Percentiles rank a stretch among this genome's conserved stretches.
Evolutionary conservation across 495 filamentous ascomycete genomes (phyloP).

Genomic region (Tuber umbilicatum): DNA sequence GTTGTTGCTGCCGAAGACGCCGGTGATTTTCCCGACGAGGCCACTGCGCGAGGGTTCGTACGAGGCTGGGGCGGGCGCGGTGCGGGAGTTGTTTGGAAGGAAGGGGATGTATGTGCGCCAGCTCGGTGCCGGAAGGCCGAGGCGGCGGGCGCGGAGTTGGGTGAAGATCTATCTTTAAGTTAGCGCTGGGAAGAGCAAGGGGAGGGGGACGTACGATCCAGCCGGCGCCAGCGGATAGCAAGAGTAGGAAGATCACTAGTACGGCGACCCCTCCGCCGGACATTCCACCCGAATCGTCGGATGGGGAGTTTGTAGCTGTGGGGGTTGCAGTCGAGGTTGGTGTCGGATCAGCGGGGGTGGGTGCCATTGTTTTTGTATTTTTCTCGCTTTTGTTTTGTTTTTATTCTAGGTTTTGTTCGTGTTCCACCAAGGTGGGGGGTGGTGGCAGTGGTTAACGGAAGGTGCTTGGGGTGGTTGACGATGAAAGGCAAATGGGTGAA

Average conservation of each 20-base stretch:
- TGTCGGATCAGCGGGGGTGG: not conserved
- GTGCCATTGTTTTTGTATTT: not conserved
- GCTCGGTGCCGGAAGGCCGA: constrained; percentile 49
- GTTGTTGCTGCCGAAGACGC: constrained; percentile 47
- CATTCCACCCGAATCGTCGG: not conserved
- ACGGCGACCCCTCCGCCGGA: not conserved
- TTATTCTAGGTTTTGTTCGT: not conserved
- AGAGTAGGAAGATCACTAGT: not conserved
- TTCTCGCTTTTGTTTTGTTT: not conserved
- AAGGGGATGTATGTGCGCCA: constrained; percentile 49
- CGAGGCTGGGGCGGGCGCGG: constrained; percentile 41
- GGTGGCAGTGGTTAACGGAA: not conserved
- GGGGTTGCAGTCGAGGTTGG: not conserved
- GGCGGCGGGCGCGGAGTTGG: constrained; percentile 48
- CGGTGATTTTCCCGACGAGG: constrained; percentile 43
- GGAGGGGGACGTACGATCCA: constrained; percentile 31
- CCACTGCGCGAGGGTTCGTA: constrained; percentile 48
- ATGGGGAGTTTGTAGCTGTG: not conserved
- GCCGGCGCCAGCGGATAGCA: not conserved
- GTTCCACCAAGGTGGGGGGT: not conserved
- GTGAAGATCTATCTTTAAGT: constrained; percentile 40
- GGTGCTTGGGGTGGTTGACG: not conserved
- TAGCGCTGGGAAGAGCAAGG: constrained; percentile 4
- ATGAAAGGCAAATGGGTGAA: not conserved
- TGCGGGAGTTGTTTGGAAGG: constrained; percentile 33